Base-by-base conservation (phyloP, 345 rosid species). In the Boechera divaricarpa region DNA sequence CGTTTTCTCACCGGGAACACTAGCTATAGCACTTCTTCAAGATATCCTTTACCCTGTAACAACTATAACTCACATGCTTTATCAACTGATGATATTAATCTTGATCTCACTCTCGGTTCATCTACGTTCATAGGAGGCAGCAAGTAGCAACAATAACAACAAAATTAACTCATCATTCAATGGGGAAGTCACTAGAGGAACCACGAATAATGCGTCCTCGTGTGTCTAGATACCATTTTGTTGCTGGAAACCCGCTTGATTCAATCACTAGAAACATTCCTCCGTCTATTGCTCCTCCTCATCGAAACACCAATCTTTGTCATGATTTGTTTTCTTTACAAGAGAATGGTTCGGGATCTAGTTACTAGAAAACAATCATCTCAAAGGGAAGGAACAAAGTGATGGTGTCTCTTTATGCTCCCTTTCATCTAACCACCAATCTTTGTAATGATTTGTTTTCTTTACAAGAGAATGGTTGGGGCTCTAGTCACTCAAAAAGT, bases 101-200 rank as follows among this genome's bases (percentile, higher is more conserved):
- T 47, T 33, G 57, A 44, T 4, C 55, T 57, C 44, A 29, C 74
- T 70, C 66, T 47, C 32, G 75, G 56, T 57, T 24, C 56, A 31
- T 12, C 48, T 28, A 33, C 47, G 47, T 9, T 7, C 57, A 44
- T 0, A 11, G 42, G 60, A 35, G 51, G 10, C 7, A 7, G 31
- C 24, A 52, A 8, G 10, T 6, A 7, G 31, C 24, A 52, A 8
- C 24, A 29, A 2, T 6, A 7, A 7, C 9, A 29, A 6, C 29
- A 69, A 4, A 4, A 32, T 15, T 59, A 5, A 45, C 57, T 12
- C 56, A 33, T 71, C 35, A 11, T 15, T 24, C 16, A 2, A 18
- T 61, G 41, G 32, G 4, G 41, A 45, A 49, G 65, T 18, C 45
- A 59, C 9, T n/a, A 39, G 57, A 59, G 48, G 55, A 57, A 13